Conservation (phyloP, 1,139 yeast species). For the Kluyveromyces sp. region DNA sequence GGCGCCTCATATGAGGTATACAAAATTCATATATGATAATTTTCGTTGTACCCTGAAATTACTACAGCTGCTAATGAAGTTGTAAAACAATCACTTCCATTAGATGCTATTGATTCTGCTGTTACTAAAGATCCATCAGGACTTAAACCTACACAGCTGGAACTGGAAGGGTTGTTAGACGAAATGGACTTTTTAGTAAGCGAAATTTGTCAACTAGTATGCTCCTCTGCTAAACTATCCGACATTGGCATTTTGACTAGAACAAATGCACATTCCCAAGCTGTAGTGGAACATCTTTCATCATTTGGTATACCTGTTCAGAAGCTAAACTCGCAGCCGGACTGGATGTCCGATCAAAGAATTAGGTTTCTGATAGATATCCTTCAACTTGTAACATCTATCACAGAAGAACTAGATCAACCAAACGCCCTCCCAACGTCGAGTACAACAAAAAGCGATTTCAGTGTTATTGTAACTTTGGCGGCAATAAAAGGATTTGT, state of each 20-base stretch:
- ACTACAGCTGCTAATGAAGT: conserved; percentile 33
- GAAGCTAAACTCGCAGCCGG: conserved; percentile 41
- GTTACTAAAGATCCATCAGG: conserved; percentile 30
- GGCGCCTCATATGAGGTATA: conserved; percentile 15
- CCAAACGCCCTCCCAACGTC: conserved; percentile 1
- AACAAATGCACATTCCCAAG: conserved; percentile 47
- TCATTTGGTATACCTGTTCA: conserved; percentile 38
- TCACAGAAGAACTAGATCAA: conserved; percentile 8
- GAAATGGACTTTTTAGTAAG: conserved; percentile 18
- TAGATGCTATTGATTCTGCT: conserved; percentile 1
- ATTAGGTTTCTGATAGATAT: conserved; percentile 46
- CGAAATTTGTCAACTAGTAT: conserved; percentile 20
- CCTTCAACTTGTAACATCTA: conserved; percentile 32
- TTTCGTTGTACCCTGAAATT: conserved; percentile 54
- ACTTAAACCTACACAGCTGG: conserved; percentile 13
- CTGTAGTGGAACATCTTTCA: conserved; percentile 36
- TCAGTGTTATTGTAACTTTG: conserved; percentile 21
- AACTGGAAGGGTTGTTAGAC: conserved; percentile 13
- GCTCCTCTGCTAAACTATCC: conserved; percentile 21
- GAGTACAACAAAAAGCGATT: conserved; percentile 16
- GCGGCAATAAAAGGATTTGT: conserved; percentile 22
- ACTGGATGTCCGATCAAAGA: conserved; percentile 43
- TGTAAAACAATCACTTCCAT: conserved; percentile 3
- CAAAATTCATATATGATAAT: conserved; percentile 38
- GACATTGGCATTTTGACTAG: conserved; percentile 52